Conservation (phyloP, 2,329 filamentous ascomycete species). For the Aspergillus niger region DNA sequence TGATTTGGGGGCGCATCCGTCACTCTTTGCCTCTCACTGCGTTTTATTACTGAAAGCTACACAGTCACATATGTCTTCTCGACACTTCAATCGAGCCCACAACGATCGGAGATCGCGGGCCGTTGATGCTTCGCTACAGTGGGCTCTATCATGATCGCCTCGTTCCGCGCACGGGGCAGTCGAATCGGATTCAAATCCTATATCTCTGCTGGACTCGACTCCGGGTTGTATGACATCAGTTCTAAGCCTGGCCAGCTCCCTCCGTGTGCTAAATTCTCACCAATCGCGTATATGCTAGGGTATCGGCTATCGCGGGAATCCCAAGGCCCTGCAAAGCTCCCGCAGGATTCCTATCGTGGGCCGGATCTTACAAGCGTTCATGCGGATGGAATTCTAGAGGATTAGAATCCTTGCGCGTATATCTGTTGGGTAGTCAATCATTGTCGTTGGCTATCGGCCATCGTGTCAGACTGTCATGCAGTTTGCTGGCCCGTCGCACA, state of each 20-base stretch:
- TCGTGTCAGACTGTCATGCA: not conserved
- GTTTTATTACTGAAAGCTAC: not conserved
- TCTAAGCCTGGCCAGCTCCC: not conserved
- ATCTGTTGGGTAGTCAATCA: not conserved
- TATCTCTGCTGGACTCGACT: not conserved
- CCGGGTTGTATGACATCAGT: not conserved
- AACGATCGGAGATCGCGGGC: not conserved
- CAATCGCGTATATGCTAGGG: not conserved
- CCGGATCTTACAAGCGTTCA: not conserved
- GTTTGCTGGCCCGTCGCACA: not conserved
- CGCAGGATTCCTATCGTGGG: not conserved
- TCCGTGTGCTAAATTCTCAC: slow-evolving; percentile 2
- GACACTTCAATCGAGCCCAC: not conserved
- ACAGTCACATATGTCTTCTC: not conserved
- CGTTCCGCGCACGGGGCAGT: not conserved
- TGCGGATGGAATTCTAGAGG: not conserved
- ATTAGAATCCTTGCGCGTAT: not conserved
- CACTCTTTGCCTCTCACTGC: not conserved
- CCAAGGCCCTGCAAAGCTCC: not conserved
- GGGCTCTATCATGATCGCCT: not conserved
- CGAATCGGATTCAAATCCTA: not conserved
- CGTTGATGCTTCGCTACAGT: not conserved
- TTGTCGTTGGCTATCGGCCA: not conserved
- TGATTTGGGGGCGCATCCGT: not conserved
- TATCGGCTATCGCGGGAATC: not conserved